Conservation (phyloP, 306 rosid species). For the Luffa aegyptiaca region DNA sequence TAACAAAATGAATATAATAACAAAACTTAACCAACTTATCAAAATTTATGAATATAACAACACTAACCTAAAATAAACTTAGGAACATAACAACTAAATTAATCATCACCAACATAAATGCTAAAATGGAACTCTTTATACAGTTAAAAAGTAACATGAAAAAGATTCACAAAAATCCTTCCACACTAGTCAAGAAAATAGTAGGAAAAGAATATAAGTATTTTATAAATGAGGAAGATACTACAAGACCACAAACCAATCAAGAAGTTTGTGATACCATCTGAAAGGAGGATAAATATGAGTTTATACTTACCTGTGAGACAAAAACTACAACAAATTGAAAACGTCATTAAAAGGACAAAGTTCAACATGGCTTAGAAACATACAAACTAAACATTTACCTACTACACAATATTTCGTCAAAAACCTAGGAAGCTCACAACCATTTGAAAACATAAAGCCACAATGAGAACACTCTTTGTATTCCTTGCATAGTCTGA, state of each 20-base stretch:
- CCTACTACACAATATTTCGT: slow-evolving; percentile 60
- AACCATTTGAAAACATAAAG: slow-evolving; percentile 56
- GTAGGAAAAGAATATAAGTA: too few species aligned
- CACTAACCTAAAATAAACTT: too few species aligned
- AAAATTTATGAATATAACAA: too few species aligned
- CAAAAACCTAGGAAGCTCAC: slow-evolving; percentile 72
- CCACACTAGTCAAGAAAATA: too few species aligned
- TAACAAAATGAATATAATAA: too few species aligned
- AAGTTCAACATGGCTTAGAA: slow-evolving; percentile 8
- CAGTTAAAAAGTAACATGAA: too few species aligned
- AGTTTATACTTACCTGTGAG: slow-evolving; percentile 53
- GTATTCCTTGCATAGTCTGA: slow-evolving; percentile 65
- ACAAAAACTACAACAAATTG: slow-evolving; percentile 50
- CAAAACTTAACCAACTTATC: too few species aligned
- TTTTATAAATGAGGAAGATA: slow-evolving; percentile 39
- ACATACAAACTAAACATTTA: not conserved
- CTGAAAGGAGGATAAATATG: not conserved
- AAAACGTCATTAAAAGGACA: not conserved
- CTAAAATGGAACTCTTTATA: too few species aligned
- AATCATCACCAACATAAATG: too few species aligned
- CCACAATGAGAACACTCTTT: slow-evolving; percentile 62
- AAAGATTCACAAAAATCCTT: too few species aligned
- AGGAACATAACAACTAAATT: too few species aligned
- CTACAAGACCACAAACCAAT: slow-evolving; percentile 30
- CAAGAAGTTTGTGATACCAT: not conserved